Percentiles rank a stretch among this genome's conserved stretches.
Conservation (phyloP, 768 basidiomycete species). For the Podaxis pistillaris region DNA sequence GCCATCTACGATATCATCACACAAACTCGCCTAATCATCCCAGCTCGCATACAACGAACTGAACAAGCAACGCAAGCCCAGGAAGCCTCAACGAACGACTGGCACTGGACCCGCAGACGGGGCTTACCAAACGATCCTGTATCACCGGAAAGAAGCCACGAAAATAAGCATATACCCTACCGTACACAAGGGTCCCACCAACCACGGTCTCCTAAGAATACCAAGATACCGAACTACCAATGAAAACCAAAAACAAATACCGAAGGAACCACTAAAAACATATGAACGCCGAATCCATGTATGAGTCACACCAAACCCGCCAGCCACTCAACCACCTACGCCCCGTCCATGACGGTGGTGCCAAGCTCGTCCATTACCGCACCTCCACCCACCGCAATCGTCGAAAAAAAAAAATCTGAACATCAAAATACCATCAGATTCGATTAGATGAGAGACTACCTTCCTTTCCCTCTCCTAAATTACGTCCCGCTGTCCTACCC, state of each 20-base stretch:
- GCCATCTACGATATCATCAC: not conserved
- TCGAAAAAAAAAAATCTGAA: too few relatives aligned
- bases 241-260: not conserved
- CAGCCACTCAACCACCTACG: not conserved
- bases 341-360: too few relatives aligned
- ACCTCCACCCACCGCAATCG: too few relatives aligned
- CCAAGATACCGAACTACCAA: not conserved
- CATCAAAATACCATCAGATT: not conserved
- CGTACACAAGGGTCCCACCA: not conserved
- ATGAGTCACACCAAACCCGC: not conserved
- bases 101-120: not conserved
- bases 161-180: not conserved
- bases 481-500: slow-evolving; percentile 26
- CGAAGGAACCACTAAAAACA: not conserved
- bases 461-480: slow-evolving; percentile 42
- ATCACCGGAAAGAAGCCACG: not conserved
- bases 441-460: slow-evolving; percentile 18
- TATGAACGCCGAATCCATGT: not conserved
- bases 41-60: not conserved
- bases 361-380: too few relatives aligned
- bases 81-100: not conserved
- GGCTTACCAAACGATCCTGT: not conserved
- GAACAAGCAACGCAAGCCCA: not conserved
- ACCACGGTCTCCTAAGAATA: not conserved
- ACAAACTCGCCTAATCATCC: not conserved